Percentiles rank a stretch among this genome's conserved stretches.
These are phyloP conservation scores for Flaveria trinervia DNA, from an alignment of 129 eudicot species.

Conservation along the genomic window DNA sequence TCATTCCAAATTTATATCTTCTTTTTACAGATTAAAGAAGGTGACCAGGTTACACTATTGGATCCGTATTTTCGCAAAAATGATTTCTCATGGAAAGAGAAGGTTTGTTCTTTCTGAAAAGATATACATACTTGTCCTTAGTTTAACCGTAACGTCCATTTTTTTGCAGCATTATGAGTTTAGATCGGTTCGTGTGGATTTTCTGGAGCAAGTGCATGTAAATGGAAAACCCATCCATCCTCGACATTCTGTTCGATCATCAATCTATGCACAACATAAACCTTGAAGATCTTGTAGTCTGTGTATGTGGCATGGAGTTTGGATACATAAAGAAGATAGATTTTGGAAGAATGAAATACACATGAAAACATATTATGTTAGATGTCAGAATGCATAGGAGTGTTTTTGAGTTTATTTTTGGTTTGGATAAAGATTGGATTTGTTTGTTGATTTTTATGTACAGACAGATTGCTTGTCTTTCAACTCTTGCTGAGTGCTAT, in stretches of 20 bases:
- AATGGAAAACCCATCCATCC: slow-evolving; percentile 68
- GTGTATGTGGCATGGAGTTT: slow-evolving; percentile 10
- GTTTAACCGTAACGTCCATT: background rate
- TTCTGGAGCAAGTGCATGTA: slow-evolving; percentile 78
- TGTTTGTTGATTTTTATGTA: slow-evolving; percentile 20
- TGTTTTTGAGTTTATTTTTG: slow-evolving; percentile 14
- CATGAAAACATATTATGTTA: slow-evolving; percentile 1
- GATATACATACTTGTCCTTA: background rate
- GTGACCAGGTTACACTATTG: slow-evolving; percentile 72
- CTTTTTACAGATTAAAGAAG: slow-evolving; percentile 69
- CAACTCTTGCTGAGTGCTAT: background rate
- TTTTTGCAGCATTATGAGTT: slow-evolving; percentile 64
- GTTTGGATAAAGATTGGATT: slow-evolving; percentile 8
- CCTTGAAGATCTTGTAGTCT: slow-evolving; percentile 37
- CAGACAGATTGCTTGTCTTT: slow-evolving; percentile 10
- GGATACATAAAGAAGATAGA: slow-evolving; percentile 3
- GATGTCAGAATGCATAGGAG: slow-evolving; percentile 12
- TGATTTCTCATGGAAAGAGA: slow-evolving; percentile 77
- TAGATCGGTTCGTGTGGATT: slow-evolving; percentile 85
- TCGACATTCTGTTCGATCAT: slow-evolving; percentile 53
- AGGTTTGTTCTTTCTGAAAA: slow-evolving; percentile 48
- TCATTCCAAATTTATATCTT: background rate
- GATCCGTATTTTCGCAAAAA: slow-evolving; percentile 66
- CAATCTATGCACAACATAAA: slow-evolving; percentile 79
- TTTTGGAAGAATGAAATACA: slow-evolving; percentile 13